Base-by-base conservation (phyloP, 352 stramenopile genomes). In the Vaucheria bursata region DNA sequence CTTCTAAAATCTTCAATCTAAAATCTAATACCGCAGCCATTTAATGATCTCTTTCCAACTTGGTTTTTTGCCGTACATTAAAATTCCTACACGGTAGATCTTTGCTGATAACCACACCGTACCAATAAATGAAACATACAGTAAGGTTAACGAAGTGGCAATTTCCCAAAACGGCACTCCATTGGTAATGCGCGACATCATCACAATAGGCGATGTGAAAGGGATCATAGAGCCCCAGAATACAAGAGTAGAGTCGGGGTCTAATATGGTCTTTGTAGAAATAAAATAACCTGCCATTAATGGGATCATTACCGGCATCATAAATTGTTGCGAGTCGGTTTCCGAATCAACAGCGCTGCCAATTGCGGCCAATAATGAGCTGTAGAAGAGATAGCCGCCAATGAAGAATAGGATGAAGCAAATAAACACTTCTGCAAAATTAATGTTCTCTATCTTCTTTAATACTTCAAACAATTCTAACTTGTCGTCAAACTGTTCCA, bases 241-340 rank as follows among this genome's bases (percentile, higher is more conserved):
- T 18, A 25, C 45, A 18, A 59, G 25, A 25, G 45, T 25, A 18
- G 12, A 18, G 25, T 59, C 25, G 18, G 45, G 45, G 25, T 59
- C 25, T 25, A 59, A 18, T 59, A 59, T 25, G 25, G 45, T 25
- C 18, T 25, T 59, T 59, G 18, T 18, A 18, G 45, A 18, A 18
- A 59, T 18, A 18, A 59, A 18, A 18, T 18, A 59, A 18, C 12
- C 45, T 25, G 25, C 18, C 25, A 59, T 25, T 25, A 59, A 59
- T 59, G 45, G 45, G 12, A 59, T 59, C 12, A 25, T 59, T 18
- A 59, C 45, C 45, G 45, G 45, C 25, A 59, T 18, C 45, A 59
- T 59, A 59, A 59, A 59, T 59, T 59, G 45, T 59, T 59, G 45
- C 45, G 45, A 18, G 25, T 59, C 45, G 12, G 45, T 59, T 59